A percentile compares a stretch with the other conserved stretches of the same genome.
phyloP scores from a whole-genome alignment of 2,329 filamentous ascomycete genomes.

The Aspergillus transmontanensis region DNA sequence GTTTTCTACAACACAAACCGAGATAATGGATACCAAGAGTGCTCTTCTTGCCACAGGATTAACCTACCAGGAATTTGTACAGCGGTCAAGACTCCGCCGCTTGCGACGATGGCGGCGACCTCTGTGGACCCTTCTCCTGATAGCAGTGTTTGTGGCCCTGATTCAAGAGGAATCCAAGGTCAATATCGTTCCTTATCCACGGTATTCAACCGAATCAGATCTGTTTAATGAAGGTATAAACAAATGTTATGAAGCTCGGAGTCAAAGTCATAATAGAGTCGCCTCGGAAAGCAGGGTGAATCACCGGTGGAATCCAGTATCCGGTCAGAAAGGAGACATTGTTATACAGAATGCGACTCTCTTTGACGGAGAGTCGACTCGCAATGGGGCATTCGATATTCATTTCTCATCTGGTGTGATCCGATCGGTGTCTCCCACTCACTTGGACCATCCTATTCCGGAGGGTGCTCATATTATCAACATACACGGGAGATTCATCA shows the following conservation, averaged over 20 bases:
- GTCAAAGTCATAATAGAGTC: neutral
- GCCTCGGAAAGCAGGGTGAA: neutral
- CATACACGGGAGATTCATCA: slow-evolving; percentile 43
- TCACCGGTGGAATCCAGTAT: neutral
- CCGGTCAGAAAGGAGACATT: neutral
- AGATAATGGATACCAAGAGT: neutral
- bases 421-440: neutral
- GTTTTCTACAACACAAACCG: neutral
- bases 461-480: neutral
- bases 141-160: neutral
- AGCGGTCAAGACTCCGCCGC: neutral
- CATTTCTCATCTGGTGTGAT: neutral
- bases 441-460: neutral
- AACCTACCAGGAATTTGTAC: neutral
- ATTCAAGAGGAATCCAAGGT: neutral
- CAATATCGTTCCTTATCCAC: neutral
- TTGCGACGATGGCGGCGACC: neutral
- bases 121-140: neutral
- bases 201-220: neutral
- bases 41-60: neutral
- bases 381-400: neutral
- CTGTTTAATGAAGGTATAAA: neutral
- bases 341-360: neutral
- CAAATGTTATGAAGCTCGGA: neutral
- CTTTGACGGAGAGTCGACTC: neutral